Base-by-base conservation (phyloP, 768 basidiomycete species). In the Trametes coccinea region DNA sequence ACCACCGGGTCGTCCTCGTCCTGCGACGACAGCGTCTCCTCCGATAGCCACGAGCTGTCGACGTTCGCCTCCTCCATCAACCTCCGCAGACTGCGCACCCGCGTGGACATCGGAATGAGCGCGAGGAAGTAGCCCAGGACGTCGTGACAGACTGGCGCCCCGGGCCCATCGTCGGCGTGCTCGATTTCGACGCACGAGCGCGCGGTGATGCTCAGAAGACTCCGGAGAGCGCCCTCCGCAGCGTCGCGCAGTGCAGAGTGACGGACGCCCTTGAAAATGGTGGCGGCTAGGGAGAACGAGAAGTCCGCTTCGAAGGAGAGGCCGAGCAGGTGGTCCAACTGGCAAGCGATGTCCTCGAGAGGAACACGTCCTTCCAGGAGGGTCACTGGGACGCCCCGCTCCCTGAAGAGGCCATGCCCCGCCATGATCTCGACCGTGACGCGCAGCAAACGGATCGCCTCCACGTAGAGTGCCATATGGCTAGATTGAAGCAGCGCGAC, bases 221-320 rank as follows among this genome's bases (percentile, higher is more conserved):
- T 86, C 65, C 87, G 79, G 13, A 94, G 76, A 14, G 84, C 81
- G 3, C 76, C 77, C 64, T 84, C 83, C 2, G 89, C 86, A 11
- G 84, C 79, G 6, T 84, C 83, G 53, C 77, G 83, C 64, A 92
- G 80, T 3, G 80, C 78, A 2, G 84, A 79, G 66, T 88, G 86
- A 29, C 93, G 85, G 57, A 94, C 75, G 43, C 93, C 93, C 70
- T 95, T 94, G 82, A 94, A 92, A 49, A 96, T 84, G 65, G 93
- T 82, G 0, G 91, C 80, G 1, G 92, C 87, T 17, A 97, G 74
- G 11, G 90, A 87, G 74, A 95, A 92, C 6, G 91, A 90, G 74
- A 93, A 90, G 71, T 79, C 88, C 0, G 76, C 74, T 40, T 90
- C 88, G 75, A 95, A 95, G 0, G 89, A 90, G 30, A 96, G 75